Conservation (phyloP, 176 grass and related monocot genomes). For the Ananas comosus region DNA sequence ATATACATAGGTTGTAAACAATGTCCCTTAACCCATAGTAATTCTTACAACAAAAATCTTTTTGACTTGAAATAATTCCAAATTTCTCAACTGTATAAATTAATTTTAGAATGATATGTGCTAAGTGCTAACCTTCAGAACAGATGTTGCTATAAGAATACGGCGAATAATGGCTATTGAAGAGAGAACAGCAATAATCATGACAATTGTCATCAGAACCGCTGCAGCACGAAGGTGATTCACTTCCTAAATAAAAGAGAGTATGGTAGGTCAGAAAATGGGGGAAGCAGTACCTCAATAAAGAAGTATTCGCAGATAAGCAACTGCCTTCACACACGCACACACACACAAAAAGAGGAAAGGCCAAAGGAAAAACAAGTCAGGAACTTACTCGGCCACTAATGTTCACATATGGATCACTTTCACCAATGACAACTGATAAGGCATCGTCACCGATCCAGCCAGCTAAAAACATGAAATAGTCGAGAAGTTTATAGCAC, state of each 20-base stretch:
- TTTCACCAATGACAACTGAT: slow-evolving; percentile 88
- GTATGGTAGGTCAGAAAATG: slow-evolving; percentile 14
- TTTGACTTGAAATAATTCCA: too few relatives aligned
- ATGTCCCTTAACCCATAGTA: background rate
- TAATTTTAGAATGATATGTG: background rate
- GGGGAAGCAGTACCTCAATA: slow-evolving; percentile 1
- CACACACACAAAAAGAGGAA: too few relatives aligned
- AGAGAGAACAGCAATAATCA: slow-evolving; percentile 79
- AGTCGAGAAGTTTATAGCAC: background rate
- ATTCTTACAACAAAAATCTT: too few relatives aligned
- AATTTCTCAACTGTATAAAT: too few relatives aligned
- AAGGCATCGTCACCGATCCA: slow-evolving; percentile 91
- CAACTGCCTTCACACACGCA: too few relatives aligned
- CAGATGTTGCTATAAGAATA: slow-evolving; percentile 77
- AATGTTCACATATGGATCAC: slow-evolving; percentile 81
- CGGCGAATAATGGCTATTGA: slow-evolving; percentile 83
- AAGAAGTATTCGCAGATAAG: background rate
- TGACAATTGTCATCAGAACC: slow-evolving; percentile 81
- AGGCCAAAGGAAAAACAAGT: too few relatives aligned
- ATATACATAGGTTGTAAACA: slow-evolving; percentile 8
- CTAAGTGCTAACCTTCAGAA: slow-evolving; percentile 70
- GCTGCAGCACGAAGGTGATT: slow-evolving; percentile 63
- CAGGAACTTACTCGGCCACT: slow-evolving; percentile 51
- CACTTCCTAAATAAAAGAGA: slow-evolving; percentile 55
- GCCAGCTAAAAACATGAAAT: slow-evolving; percentile 51